A percentile compares a stretch with the other conserved stretches of the same genome.
phyloP scores from a whole-genome alignment of 352 stramenopile genomes.

The Thalassiosira hispida region DNA sequence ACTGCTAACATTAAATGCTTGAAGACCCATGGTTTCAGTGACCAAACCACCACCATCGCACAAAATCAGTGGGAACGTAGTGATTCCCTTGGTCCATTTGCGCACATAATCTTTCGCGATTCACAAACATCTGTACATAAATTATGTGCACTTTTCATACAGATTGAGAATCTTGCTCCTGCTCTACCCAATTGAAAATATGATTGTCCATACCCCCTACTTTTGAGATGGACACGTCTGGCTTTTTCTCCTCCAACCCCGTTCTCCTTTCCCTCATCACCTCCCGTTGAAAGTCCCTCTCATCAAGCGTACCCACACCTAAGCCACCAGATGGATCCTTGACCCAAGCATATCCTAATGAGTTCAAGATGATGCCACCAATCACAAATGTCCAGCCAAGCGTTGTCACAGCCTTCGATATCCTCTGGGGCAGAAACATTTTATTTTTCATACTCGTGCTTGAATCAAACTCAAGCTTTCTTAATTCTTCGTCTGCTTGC shows the following conservation, averaged over 20 bases:
- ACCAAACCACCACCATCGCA: constrained; percentile 24
- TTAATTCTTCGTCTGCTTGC: constrained; percentile 39
- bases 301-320: constrained; percentile 47
- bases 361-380: constrained; percentile 51
- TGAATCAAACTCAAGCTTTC: constrained; percentile 34
- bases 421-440: constrained; percentile 44
- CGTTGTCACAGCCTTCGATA: constrained; percentile 34
- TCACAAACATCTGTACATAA: too few species aligned
- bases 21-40: too few species aligned
- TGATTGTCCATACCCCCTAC: background rate
- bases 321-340: constrained; percentile 40
- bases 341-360: constrained; percentile 49
- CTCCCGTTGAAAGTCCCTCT: constrained; percentile 57
- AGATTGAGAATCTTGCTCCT: background rate
- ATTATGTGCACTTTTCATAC: too few species aligned
- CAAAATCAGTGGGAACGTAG: constrained; percentile 27
- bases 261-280: constrained; percentile 17
- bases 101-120: too few species aligned
- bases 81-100: too few species aligned
- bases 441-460: constrained; percentile 42
- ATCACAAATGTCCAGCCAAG: constrained; percentile 51
- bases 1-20: too few species aligned
- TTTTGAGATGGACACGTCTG: background rate
- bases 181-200: background rate
- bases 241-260: background rate